phyloP scores from a whole-genome alignment of 495 filamentous ascomycete genomes.

The Talaromyces borbonicus region DNA sequence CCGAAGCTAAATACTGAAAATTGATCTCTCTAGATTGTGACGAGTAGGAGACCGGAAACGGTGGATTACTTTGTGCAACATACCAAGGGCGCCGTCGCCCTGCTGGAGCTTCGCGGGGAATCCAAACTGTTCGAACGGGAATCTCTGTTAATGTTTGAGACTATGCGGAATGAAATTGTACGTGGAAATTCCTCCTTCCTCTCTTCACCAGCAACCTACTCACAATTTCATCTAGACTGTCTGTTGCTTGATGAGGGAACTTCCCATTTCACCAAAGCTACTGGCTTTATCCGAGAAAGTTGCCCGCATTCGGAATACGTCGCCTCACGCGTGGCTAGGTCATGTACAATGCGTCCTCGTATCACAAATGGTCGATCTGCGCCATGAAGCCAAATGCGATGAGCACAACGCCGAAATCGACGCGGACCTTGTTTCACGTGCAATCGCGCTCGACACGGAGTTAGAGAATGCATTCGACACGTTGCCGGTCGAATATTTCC shows the following conservation, averaged over 20 bases:
- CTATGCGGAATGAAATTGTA: slow-evolving; percentile 42
- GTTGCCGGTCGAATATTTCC: neutral
- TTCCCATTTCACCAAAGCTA: slow-evolving; percentile 21
- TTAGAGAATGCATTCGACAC: slow-evolving; percentile 22
- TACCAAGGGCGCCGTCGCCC: slow-evolving; percentile 46
- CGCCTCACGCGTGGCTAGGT: neutral
- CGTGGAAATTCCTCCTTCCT: neutral
- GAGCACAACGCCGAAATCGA: slow-evolving; percentile 27
- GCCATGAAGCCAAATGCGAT: slow-evolving; percentile 2
- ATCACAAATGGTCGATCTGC: slow-evolving; percentile 35
- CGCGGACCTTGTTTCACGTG: slow-evolving; percentile 32
- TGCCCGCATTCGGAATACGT: neutral
- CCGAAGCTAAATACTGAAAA: neutral
- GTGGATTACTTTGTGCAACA: slow-evolving; percentile 22
- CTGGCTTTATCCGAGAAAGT: slow-evolving; percentile 21
- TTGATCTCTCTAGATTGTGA: slow-evolving; percentile 1
- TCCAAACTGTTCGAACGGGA: slow-evolving; percentile 45
- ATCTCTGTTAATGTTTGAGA: slow-evolving; percentile 48
- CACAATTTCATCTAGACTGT: neutral
- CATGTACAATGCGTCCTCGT: slow-evolving; percentile 7
- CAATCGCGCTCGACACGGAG: slow-evolving; percentile 41
- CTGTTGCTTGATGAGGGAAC: neutral
- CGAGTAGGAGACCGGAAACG: neutral
- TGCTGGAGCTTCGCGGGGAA: slow-evolving; percentile 46
- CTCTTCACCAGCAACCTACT: neutral